phyloP scores from a whole-genome alignment of 2,329 filamentous ascomycete species.

The Dothiorella sarmentorum region DNA sequence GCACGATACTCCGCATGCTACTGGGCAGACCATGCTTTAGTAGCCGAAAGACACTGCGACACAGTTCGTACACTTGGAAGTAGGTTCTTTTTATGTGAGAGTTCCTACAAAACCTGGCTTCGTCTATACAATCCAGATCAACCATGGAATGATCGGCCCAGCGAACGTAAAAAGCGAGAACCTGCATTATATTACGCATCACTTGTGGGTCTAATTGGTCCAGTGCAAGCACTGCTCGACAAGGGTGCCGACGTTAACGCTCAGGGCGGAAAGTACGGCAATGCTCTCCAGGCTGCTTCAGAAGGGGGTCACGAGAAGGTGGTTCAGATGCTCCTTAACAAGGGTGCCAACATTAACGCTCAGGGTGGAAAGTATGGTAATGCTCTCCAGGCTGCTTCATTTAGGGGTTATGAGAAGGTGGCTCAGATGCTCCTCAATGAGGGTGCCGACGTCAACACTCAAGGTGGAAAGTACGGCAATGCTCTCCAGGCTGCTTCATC shows the following conservation, averaged over 20 bases:
- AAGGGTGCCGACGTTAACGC: too few species aligned
- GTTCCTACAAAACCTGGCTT: background rate
- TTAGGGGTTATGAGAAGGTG: constrained; percentile 19
- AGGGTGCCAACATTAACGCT: constrained; percentile 24
- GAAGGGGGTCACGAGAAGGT: constrained; percentile 20
- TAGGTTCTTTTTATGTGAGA: background rate
- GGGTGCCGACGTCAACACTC: constrained; percentile 24
- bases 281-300: constrained; percentile 24
- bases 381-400: constrained; percentile 24
- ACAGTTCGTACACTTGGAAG: background rate
- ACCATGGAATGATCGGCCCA: background rate
- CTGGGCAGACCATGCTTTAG: background rate
- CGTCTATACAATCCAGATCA: background rate
- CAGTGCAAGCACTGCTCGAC: background rate
- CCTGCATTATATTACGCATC: background rate
- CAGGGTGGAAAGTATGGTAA: constrained; percentile 3
- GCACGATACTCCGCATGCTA: background rate
- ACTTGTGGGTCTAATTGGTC: background rate
- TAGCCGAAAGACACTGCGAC: background rate
- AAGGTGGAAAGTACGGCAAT: constrained; percentile 23
- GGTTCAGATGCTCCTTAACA: constrained; percentile 25
- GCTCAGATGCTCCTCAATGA: constrained; percentile 26
- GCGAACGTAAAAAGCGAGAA: background rate
- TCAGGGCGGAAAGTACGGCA: background rate
- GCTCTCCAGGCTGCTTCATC: too few species aligned